Base-by-base conservation (phyloP, 2,329 filamentous ascomycete species). In the Saccharata proteae region DNA sequence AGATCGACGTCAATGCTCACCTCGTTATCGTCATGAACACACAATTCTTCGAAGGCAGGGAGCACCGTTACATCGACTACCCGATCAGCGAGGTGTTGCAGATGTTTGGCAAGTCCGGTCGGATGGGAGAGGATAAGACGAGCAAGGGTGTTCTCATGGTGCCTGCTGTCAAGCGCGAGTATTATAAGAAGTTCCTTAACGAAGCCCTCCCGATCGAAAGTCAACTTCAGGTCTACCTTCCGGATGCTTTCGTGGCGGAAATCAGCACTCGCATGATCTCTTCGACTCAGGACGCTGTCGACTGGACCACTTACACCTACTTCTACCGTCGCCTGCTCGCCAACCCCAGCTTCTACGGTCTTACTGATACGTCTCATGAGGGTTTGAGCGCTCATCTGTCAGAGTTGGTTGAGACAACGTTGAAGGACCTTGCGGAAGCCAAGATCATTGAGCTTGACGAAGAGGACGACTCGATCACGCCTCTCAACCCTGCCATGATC, bases 241-340 rank as follows among this genome's bases (percentile, higher is more conserved):
- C 93, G 46, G 92, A 98, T 58, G 86, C 85, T 1, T 96, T 98
- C 46, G 88, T 98, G 26, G 86, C 88, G 0, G 90, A 98, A 57
- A 85, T 96, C 47, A 94, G 85, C 64, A 93, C 85, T 12, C 88
- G 85, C 64, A 93, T 86, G 54, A 90, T 98, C 38, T 76, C 84
- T 46, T 93, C 86, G 9, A 93, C 85, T 10, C 90, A 96, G 45
- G 88, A 96, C 59, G 90, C 88, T 8, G 86, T 98, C 43, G 92
- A 93, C 58, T 98, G 90, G 90, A 83, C 85, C 21, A 96, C 90
- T 0, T 96, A 94, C 53, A 94, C 88, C 8, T 98, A 93, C 62
- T 94, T 96, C 61, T 98, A 98, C 61, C 80, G 90, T 25, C 79
- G 90, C 36, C 70, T 98, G 21, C 70, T 96, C 20, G 86, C 88